Evolutionary conservation across 345 rosid genomes (phyloP), one percentile per base, ranked within the genome.

Genomic region (Draba incana): DNA sequence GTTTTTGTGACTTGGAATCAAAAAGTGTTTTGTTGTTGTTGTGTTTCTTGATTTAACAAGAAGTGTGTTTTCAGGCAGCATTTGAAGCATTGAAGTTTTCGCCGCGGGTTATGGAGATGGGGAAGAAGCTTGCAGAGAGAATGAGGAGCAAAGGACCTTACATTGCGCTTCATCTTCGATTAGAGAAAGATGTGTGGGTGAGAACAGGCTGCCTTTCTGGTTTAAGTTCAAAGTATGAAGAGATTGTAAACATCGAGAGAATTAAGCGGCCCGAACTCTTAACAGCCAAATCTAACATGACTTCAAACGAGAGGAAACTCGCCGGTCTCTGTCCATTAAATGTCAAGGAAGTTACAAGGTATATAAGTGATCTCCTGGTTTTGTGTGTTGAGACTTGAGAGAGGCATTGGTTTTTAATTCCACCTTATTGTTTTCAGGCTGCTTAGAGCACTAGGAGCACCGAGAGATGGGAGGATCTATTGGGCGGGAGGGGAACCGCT

Each of bases 401-500:
- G 45, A 47, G 30, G 39, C 20, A n/a, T 4, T 10, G 38, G 47
- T 16, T 70, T 41, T 56, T 25, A n/a, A 3, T 25, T 51, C 25
- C 44, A 27, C 23, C 2, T 16, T 43, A 20, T 57, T 10, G 42
- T 0, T 30, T 60, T 72, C 56, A 94, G 99, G 86, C 78, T 94
- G 85, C 96, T 94, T 68, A 94, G 80, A 82, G 99, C 97, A 39
- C 88, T 94, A 16, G 93, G 87, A 77, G 98, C 98, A 70, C 86
- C 92, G 5, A 83, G 67, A 72, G 78, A 64, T 76, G 82, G 90
- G 0, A 84, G 80, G 63, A 88, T 89, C 73, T 94, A 83, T 62
- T 89, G 98, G 99, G 99, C 99, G 0, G 99, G 98, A 78, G 98
- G 99, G 46, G 75, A 86, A 55, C 98, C 99, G 0, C 79, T 94